These are phyloP conservation scores for Ceratocystis variospora DNA, from an alignment of 2,329 filamentous ascomycete genomes.

Conservation along the genomic window DNA sequence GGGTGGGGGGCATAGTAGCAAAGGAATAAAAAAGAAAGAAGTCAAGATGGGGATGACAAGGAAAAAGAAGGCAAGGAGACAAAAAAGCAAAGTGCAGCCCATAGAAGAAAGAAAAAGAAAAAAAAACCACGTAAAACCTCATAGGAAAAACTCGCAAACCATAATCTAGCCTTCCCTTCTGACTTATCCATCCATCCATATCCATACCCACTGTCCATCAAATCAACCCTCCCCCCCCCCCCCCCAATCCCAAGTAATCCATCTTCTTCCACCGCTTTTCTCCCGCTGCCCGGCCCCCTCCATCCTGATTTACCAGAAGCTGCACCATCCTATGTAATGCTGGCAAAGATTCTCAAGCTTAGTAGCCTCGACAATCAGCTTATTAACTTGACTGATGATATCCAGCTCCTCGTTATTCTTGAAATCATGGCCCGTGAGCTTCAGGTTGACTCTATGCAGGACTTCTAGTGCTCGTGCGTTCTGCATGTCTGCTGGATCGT, in stretches of 20 bases:
- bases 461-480: slow-evolving; percentile 90
- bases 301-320: slow-evolving; percentile 61
- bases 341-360: slow-evolving; percentile 96
- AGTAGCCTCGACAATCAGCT: slow-evolving; percentile 86
- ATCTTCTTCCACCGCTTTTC: slow-evolving; percentile 14
- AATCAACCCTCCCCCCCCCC: no score
- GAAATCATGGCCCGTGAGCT: slow-evolving; percentile 88
- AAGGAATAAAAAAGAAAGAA: not conserved
- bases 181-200: not conserved
- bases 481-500: slow-evolving; percentile 59
- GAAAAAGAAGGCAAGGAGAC: not conserved
- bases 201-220: not conserved
- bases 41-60: not conserved
- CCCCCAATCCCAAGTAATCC: not conserved
- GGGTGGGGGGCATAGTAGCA: not conserved
- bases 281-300: slow-evolving; percentile 16
- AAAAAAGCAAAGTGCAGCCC: slow-evolving; percentile 3
- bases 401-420: slow-evolving; percentile 72
- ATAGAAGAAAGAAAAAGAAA: slow-evolving; percentile 3
- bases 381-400: slow-evolving; percentile 80
- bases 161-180: not conserved
- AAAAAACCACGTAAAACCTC: not conserved
- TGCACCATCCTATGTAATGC: slow-evolving; percentile 98
- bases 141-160: not conserved
- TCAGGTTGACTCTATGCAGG: slow-evolving; percentile 81